Conservation (phyloP, 2,329 filamentous ascomycete genomes). For the Botrytis aclada region DNA sequence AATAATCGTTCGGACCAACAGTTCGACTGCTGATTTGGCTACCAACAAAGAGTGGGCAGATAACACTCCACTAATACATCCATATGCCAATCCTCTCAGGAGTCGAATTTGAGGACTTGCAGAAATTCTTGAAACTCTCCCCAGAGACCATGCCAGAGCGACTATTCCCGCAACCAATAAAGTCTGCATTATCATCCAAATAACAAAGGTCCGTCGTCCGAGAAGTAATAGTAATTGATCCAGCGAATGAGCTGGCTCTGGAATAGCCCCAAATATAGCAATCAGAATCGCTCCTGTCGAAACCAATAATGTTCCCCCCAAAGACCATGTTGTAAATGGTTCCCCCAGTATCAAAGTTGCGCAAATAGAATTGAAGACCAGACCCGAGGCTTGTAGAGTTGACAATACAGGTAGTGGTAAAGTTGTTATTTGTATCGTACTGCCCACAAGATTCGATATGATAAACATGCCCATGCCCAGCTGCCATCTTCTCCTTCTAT, state of each 20-base stretch:
- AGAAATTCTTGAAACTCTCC: conserved; percentile 50
- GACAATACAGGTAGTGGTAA: conserved; percentile 91
- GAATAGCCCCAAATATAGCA: conserved; percentile 88
- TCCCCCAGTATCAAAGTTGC: conserved; percentile 89
- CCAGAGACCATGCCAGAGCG: conserved; percentile 56
- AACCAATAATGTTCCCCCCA: conserved; percentile 84
- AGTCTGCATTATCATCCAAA: conserved; percentile 84
- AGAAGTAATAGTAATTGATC: conserved; percentile 77
- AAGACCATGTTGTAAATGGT: conserved; percentile 91
- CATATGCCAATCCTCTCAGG: conserved; percentile 80
- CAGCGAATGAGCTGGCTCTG: conserved; percentile 85
- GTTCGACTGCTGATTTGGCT: conserved; percentile 93
- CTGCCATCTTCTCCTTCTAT: conserved; percentile 91
- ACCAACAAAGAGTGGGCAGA: conserved; percentile 91
- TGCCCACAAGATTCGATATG: conserved; percentile 88
- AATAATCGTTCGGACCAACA: conserved; percentile 81
- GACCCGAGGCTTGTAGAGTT: conserved; percentile 88
- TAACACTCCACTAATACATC: conserved; percentile 84
- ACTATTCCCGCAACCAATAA: conserved; percentile 69
- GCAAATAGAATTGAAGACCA: conserved; percentile 98
- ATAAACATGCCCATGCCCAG: conserved; percentile 97
- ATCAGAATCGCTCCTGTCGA: conserved; percentile 87
- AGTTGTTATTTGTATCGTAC: conserved; percentile 95
- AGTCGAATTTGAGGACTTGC: conserved; percentile 68
- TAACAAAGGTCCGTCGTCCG: conserved; percentile 69